Evolutionary conservation across 1,139 yeast genomes (phyloP).

Genomic region (Suhomyces taliae): DNA sequence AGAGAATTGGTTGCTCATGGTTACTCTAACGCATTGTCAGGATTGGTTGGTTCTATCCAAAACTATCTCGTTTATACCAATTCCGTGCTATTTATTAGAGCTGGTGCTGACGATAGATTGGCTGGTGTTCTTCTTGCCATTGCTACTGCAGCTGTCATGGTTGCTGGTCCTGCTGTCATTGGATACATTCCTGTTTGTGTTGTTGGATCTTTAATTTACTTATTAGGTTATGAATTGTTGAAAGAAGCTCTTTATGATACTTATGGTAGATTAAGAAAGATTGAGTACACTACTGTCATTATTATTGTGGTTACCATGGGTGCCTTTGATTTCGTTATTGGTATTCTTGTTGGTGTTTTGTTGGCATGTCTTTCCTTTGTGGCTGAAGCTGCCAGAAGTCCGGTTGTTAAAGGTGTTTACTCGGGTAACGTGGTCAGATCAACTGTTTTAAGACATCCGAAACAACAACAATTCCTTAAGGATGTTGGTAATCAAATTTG

Average conservation of each 20-base stretch:
- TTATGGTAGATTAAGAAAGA: conserved; percentile 66
- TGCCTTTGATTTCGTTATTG: conserved; percentile 89
- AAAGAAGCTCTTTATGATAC: conserved; percentile 88
- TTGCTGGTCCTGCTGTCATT: conserved; percentile 88
- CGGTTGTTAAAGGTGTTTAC: conserved; percentile 78
- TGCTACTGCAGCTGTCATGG: conserved; percentile 79
- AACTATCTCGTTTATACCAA: conserved; percentile 94
- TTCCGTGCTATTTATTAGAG: conserved; percentile 83
- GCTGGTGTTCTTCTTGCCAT: conserved; percentile 86
- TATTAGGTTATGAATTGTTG: conserved; percentile 85
- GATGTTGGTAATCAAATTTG: conserved; percentile 91
- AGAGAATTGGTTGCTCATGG: conserved; percentile 95
- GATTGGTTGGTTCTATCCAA: conserved; percentile 82
- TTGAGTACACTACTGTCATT: conserved; percentile 81
- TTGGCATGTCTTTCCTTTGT: conserved; percentile 91
- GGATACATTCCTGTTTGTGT: conserved; percentile 94
- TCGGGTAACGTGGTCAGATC: conserved; percentile 90
- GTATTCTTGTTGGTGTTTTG: conserved; percentile 85
- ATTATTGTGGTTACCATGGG: conserved; percentile 94
- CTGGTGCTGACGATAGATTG: conserved; percentile 87
- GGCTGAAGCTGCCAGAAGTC: conserved; percentile 82
- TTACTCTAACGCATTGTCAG: conserved; percentile 83
- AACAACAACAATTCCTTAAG: conserved; percentile 79
- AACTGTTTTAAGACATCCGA: conserved; percentile 88
- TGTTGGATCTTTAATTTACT: conserved; percentile 87